These are phyloP conservation scores for Talaromyces ruber DNA, from an alignment of 495 filamentous ascomycete species.

Conservation along the genomic window DNA sequence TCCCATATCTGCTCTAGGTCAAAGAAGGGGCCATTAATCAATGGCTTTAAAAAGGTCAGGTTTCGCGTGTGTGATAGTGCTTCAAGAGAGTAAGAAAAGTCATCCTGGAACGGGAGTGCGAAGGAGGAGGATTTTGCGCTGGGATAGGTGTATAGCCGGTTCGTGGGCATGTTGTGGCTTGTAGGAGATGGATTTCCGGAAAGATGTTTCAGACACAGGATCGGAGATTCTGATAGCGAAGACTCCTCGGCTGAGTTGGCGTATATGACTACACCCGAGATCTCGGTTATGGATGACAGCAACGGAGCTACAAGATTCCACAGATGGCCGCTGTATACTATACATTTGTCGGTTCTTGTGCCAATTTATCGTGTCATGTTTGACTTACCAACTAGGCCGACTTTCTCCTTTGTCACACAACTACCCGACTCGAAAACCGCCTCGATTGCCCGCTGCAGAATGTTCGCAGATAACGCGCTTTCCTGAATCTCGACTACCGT, in stretches of 20 bases:
- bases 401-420: conserved; percentile 8
- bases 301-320: background rate
- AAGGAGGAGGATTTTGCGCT: conserved; percentile 16
- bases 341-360: background rate
- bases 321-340: background rate
- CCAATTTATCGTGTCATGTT: background rate
- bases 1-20: conserved; percentile 56
- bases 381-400: background rate
- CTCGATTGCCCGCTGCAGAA: conserved; percentile 10
- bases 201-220: conserved; percentile 5
- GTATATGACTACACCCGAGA: background rate
- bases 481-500: conserved; percentile 19
- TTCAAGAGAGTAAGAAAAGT: conserved; percentile 22
- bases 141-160: conserved; percentile 14
- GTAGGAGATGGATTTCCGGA: conserved; percentile 7
- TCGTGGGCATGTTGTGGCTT: background rate
- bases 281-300: background rate
- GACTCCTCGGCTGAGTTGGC: background rate
- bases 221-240: background rate
- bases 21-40: conserved; percentile 33
- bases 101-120: conserved; percentile 21
- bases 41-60: conserved; percentile 23
- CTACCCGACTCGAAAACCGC: conserved; percentile 9
- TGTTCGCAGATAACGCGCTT: conserved; percentile 1
- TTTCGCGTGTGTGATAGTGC: conserved; percentile 26